Evolutionary conservation across 176 grass and related monocot species (phyloP).

Genomic region (Musa schizocarpa): DNA sequence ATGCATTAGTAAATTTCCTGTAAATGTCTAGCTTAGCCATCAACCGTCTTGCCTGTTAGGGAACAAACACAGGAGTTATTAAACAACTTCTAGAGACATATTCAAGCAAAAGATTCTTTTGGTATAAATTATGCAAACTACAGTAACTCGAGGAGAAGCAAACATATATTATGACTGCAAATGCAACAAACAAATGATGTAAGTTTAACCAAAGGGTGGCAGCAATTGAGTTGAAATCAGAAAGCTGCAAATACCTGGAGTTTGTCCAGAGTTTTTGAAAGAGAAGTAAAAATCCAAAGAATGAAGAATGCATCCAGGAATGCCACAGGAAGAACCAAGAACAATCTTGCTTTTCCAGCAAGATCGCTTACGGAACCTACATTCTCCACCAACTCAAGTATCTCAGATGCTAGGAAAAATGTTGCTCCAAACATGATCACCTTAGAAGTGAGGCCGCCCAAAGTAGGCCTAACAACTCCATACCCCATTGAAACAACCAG

Average conservation of each 20-base stretch:
- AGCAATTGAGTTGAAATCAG: not conserved
- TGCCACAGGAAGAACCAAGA: constrained; percentile 96
- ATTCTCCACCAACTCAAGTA: constrained; percentile 97
- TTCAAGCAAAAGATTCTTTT: not conserved
- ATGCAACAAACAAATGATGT: not conserved
- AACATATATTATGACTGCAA: not conserved
- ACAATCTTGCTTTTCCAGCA: constrained; percentile 91
- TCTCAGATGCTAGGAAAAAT: constrained; percentile 94
- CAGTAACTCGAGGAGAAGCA: not conserved
- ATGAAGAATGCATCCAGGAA: constrained; percentile 94
- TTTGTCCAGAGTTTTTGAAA: constrained; percentile 79
- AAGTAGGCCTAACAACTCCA: constrained; percentile 83
- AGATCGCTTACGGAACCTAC: constrained; percentile 86
- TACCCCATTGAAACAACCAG: constrained; percentile 94
- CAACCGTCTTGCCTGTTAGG: constrained; percentile 69
- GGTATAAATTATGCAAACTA: not conserved
- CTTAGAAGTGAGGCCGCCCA: constrained; percentile 92
- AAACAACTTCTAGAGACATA: not conserved
- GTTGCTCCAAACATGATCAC: constrained; percentile 89
- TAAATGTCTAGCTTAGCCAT: constrained; percentile 92
- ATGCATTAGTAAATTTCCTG: constrained; percentile 87
- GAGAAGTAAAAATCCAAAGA: constrained; percentile 96
- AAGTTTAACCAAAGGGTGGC: constrained; percentile 1
- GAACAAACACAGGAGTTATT: constrained; percentile 12
- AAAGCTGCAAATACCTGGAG: constrained; percentile 52